phyloP scores from a whole-genome alignment of 768 basidiomycete species.

The Pisolithus microcarpus region DNA sequence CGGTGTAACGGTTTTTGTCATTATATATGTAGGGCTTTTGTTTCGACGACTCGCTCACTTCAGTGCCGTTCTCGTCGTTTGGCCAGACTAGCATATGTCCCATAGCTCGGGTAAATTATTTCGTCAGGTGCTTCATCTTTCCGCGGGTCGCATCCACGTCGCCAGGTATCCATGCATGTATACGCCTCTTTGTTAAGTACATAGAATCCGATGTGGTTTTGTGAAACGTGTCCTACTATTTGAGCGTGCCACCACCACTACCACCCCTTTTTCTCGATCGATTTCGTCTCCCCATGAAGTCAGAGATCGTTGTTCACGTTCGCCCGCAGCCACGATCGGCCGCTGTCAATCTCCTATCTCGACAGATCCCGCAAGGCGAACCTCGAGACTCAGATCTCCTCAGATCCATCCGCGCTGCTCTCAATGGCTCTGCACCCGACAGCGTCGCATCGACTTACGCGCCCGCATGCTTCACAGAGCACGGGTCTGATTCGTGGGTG shows the following conservation, averaged over 20 bases:
- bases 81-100: background rate
- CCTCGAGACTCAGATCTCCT: conserved; percentile 37
- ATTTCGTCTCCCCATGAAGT: conserved; percentile 9
- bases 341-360: conserved; percentile 36
- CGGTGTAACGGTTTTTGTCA: background rate
- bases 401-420: conserved; percentile 49
- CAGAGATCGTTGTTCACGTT: conserved; percentile 29
- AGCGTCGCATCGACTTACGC: conserved; percentile 36
- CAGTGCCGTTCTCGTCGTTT: background rate
- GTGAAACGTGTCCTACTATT: too few species aligned
- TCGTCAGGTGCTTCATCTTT: background rate
- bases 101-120: conserved; percentile 1
- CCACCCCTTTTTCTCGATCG: background rate
- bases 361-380: conserved; percentile 10
- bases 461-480: conserved; percentile 29
- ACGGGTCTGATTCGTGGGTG: conserved; percentile 33
- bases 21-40: background rate
- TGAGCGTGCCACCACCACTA: background rate
- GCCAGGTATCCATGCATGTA: too few species aligned
- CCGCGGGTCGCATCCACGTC: too few species aligned
- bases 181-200: too few species aligned
- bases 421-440: conserved; percentile 48
- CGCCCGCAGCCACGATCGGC: conserved; percentile 39
- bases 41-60: background rate
- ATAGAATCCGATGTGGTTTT: too few species aligned